Conservation (phyloP, 2,329 filamentous ascomycete genomes). For the Verticillium dahliae region DNA sequence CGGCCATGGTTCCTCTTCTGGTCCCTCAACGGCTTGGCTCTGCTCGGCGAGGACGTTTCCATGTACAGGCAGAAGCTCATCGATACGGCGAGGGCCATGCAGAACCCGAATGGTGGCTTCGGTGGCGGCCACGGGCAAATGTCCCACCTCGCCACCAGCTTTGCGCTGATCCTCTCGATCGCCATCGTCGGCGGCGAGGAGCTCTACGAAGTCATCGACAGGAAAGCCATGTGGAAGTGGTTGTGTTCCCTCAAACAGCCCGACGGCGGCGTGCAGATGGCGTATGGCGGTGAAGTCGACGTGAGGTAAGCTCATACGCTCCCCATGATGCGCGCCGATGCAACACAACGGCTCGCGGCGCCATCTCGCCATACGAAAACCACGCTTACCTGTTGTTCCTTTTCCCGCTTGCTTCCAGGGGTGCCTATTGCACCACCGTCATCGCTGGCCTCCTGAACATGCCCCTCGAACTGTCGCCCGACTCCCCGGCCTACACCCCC, state of each 20-base stretch:
- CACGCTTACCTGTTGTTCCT: background rate
- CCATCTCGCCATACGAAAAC: constrained; percentile 9
- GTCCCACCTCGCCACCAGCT: constrained; percentile 83
- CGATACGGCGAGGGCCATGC: constrained; percentile 71
- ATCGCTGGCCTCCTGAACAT: constrained; percentile 78
- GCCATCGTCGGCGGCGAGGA: constrained; percentile 71
- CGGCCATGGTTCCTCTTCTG: constrained; percentile 95
- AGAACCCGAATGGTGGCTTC: constrained; percentile 80
- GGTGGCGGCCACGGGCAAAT: constrained; percentile 89
- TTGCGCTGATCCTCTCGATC: constrained; percentile 75
- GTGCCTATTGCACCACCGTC: constrained; percentile 86
- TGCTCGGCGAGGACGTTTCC: constrained; percentile 68
- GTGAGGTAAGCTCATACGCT: constrained; percentile 55
- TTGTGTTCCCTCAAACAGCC: constrained; percentile 78
- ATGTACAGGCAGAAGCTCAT: constrained; percentile 64
- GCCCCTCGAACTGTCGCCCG: constrained; percentile 69
- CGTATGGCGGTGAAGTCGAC: constrained; percentile 82
- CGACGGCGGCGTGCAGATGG: constrained; percentile 86
- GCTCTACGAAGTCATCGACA: constrained; percentile 69
- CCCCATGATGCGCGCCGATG: background rate
- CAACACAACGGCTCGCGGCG: constrained; percentile 8
- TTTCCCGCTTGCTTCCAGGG: constrained; percentile 39
- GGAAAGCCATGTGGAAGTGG: constrained; percentile 85
- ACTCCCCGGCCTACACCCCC: constrained; percentile 57
- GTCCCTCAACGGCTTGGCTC: constrained; percentile 68